Evolutionary conservation across 345 rosid species (phyloP).

Genomic region (Populus simonii): DNA sequence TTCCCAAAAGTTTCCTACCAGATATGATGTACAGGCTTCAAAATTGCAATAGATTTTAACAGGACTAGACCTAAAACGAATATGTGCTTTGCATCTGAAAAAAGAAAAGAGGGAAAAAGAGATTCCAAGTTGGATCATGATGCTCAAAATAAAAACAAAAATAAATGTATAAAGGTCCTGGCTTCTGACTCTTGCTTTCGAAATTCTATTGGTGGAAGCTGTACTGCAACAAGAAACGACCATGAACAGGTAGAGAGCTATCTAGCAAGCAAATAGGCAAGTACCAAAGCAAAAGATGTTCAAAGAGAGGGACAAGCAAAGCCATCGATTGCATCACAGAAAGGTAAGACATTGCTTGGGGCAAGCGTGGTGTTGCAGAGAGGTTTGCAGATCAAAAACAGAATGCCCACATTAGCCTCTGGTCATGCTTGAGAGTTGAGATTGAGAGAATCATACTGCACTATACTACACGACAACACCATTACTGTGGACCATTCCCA

Average conservation of each 20-base stretch:
- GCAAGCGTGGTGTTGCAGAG: conserved; percentile 63
- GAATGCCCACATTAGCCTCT: conserved; percentile 18
- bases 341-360: conserved; percentile 57
- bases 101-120: neutral
- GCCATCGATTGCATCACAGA: conserved; percentile 43
- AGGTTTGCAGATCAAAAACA: conserved; percentile 21
- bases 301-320: conserved; percentile 15
- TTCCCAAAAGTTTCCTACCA: neutral
- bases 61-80: neutral
- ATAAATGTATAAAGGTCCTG: neutral
- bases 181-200: conserved; percentile 4
- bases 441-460: neutral
- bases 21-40: neutral
- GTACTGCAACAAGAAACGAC: neutral
- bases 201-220: conserved; percentile 18
- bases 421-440: neutral
- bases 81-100: neutral
- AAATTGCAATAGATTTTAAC: neutral
- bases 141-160: neutral
- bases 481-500: conserved; percentile 24
- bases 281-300: conserved; percentile 13
- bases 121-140: neutral
- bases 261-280: neutral
- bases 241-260: conserved; percentile 4
- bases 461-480: conserved; percentile 28